These are phyloP conservation scores for Setaria viridis DNA, from an alignment of 202 grass and related monocot genomes.

Conservation along the genomic window DNA sequence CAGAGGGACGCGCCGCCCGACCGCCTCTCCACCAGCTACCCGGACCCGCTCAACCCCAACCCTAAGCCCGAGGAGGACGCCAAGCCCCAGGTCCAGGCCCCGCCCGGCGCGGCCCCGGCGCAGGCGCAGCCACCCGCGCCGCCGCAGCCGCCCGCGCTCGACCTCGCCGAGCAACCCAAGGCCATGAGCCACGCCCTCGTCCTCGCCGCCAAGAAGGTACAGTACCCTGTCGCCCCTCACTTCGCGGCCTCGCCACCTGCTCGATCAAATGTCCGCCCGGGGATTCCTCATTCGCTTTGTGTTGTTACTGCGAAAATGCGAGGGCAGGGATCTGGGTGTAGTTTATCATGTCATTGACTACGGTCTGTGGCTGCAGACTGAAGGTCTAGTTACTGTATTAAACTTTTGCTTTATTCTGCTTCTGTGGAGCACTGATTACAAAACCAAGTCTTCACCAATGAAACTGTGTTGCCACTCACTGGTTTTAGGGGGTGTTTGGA, in stretches of 20 bases:
- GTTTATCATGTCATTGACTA: background rate
- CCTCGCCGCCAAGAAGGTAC: slow-evolving; percentile 89
- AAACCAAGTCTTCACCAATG: background rate
- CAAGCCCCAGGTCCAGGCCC: slow-evolving; percentile 17
- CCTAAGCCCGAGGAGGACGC: slow-evolving; percentile 53
- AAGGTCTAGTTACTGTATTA: background rate
- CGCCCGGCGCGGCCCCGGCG: slow-evolving; percentile 30
- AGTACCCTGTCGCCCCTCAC: background rate
- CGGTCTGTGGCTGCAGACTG: background rate
- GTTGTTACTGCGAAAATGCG: background rate
- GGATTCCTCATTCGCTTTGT: no score
- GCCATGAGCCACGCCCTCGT: slow-evolving; percentile 84
- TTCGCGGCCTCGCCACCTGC: slow-evolving; percentile 14
- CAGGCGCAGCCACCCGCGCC: slow-evolving; percentile 32
- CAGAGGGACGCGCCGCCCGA: slow-evolving; percentile 86
- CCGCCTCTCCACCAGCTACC: slow-evolving; percentile 86
- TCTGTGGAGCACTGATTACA: background rate
- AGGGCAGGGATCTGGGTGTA: background rate
- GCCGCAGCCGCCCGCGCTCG: slow-evolving; percentile 45
- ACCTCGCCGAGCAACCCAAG: slow-evolving; percentile 76
- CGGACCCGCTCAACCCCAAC: slow-evolving; percentile 79
- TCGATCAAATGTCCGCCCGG: slow-evolving; percentile 13
- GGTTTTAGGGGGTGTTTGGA: no score
- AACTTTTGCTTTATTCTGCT: background rate
- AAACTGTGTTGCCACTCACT: background rate